Conservation (phyloP, 805 yeast species). For the Suhomyces emberorum region DNA sequence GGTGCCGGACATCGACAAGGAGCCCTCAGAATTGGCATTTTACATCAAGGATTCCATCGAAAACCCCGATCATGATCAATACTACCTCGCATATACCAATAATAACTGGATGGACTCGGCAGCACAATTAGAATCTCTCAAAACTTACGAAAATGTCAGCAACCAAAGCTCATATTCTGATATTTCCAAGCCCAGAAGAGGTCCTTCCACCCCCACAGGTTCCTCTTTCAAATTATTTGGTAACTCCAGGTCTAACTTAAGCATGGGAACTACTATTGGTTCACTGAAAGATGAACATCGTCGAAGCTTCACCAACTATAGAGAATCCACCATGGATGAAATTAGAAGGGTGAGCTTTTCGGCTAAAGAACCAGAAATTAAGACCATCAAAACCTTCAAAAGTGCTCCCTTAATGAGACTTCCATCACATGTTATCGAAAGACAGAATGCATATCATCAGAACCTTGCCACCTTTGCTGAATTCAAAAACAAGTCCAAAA, state of each 20-base stretch:
- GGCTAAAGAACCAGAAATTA: slow-evolving; percentile 6
- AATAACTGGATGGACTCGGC: slow-evolving; percentile 22
- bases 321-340: not conserved
- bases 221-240: slow-evolving; percentile 1
- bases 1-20: slow-evolving; percentile 2
- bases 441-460: slow-evolving; percentile 1
- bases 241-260: slow-evolving; percentile 2
- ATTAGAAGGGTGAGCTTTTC: not conserved
- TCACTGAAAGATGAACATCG: not conserved
- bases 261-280: not conserved
- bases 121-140: slow-evolving; percentile 8
- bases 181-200: slow-evolving; percentile 1
- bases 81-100: slow-evolving; percentile 9
- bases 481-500: slow-evolving; percentile 2
- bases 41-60: slow-evolving; percentile 8
- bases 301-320: slow-evolving; percentile 2
- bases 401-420: slow-evolving; percentile 14
- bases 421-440: slow-evolving; percentile 2
- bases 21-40: slow-evolving; percentile 6
- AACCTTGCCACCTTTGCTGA: not conserved
- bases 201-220: not conserved
- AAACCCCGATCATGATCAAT: slow-evolving; percentile 2
- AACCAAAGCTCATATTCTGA: slow-evolving; percentile 1
- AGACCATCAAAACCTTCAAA: slow-evolving; percentile 6
- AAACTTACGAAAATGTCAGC: not conserved